Conservation (phyloP, 345 rosid genomes). For the Gynandropsis gynandra region DNA sequence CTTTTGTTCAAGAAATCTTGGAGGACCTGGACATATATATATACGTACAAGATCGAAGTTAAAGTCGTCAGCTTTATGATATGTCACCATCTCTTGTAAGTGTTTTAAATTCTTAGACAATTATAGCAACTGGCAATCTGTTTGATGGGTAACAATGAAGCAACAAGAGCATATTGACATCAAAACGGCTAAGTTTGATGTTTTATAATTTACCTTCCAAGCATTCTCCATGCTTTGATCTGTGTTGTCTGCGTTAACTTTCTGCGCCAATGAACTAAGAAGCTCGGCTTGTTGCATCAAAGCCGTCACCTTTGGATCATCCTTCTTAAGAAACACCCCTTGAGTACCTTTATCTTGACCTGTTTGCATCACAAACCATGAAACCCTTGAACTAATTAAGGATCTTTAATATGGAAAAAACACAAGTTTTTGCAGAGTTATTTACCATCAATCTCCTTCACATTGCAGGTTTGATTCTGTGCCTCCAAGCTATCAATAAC, state of each 20-base stretch:
- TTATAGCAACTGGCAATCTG: too few species aligned
- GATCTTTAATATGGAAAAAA: too few species aligned
- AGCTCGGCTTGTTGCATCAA: slow-evolving; percentile 94
- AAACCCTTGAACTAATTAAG: too few species aligned
- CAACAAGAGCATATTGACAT: too few species aligned
- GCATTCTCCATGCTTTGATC: slow-evolving; percentile 92
- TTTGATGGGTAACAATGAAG: too few species aligned
- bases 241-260: slow-evolving; percentile 63
- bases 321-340: slow-evolving; percentile 65
- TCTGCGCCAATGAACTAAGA: slow-evolving; percentile 65
- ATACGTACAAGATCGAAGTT: slow-evolving; percentile 17
- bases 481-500: slow-evolving; percentile 26
- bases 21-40: slow-evolving; percentile 48
- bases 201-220: slow-evolving; percentile 65
- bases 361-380: slow-evolving; percentile 20
- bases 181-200: not conserved
- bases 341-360: slow-evolving; percentile 35
- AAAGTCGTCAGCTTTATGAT: slow-evolving; percentile 5
- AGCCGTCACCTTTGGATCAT: slow-evolving; percentile 76
- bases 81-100: not conserved
- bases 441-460: slow-evolving; percentile 48
- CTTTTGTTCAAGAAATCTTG: slow-evolving; percentile 60
- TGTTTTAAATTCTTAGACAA: too few species aligned
- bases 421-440: slow-evolving; percentile 1
- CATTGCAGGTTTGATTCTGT: slow-evolving; percentile 35